Conservation (phyloP, 305 asterid species). For the Rubia balearica region DNA sequence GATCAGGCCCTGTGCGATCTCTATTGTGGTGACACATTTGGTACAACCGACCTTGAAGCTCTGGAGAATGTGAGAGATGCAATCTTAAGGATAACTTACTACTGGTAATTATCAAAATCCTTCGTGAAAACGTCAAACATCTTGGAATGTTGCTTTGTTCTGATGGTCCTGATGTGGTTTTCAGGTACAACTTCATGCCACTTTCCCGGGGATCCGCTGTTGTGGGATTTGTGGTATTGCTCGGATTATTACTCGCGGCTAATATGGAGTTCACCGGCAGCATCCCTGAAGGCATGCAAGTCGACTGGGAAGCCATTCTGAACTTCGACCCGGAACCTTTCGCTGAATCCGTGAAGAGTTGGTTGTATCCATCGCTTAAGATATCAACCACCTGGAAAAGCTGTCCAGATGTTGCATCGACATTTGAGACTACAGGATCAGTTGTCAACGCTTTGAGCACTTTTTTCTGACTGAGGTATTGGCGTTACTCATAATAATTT, state of each 20-base stretch:
- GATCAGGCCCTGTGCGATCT: slow-evolving; percentile 88
- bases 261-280: slow-evolving; percentile 96
- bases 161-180: slow-evolving; percentile 16
- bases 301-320: slow-evolving; percentile 96
- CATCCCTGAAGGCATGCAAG: slow-evolving; percentile 82
- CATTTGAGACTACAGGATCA: slow-evolving; percentile 77
- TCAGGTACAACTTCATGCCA: slow-evolving; percentile 93
- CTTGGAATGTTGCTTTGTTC: background rate
- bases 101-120: slow-evolving; percentile 52
- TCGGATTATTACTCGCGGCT: slow-evolving; percentile 87
- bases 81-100: slow-evolving; percentile 76
- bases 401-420: slow-evolving; percentile 79
- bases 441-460: slow-evolving; percentile 88
- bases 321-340: slow-evolving; percentile 59
- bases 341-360: slow-evolving; percentile 49
- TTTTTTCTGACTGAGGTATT: slow-evolving; percentile 50
- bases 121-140: background rate
- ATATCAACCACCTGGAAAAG: slow-evolving; percentile 83
- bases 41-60: slow-evolving; percentile 73
- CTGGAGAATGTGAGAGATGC: slow-evolving; percentile 87
- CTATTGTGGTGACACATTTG: slow-evolving; percentile 75
- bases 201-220: slow-evolving; percentile 74
- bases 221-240: slow-evolving; percentile 72
- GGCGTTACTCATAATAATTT: background rate
- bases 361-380: slow-evolving; percentile 86